Percentiles rank a stretch among this genome's conserved stretches.
Conservation (phyloP, 768 basidiomycete genomes). For the Mrakia gelida region DNA sequence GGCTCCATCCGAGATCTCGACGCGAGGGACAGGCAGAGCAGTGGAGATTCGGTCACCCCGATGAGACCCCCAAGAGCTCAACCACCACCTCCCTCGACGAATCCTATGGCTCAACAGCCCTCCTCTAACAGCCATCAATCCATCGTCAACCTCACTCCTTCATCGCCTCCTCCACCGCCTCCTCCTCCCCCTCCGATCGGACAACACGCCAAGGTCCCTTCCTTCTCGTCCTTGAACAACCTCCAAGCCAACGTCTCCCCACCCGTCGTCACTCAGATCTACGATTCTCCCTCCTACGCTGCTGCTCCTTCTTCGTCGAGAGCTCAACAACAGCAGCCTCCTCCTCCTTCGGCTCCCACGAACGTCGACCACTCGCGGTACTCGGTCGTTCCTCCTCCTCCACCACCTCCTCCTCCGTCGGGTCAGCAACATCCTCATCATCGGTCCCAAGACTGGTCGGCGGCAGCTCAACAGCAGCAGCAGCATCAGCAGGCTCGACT, state of each 20-base stretch:
- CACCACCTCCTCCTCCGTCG: neutral
- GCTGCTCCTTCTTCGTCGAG: neutral
- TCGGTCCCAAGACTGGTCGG: slow-evolving; percentile 6
- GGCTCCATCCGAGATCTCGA: neutral
- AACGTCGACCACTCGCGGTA: neutral
- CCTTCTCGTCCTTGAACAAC: neutral
- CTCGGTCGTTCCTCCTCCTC: neutral
- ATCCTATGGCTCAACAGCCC: neutral
- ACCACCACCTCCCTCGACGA: neutral
- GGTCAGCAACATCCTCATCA: neutral
- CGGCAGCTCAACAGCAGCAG: neutral
- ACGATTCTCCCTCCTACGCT: slow-evolving; percentile 9
- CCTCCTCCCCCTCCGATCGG: neutral
- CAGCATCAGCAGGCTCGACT: neutral
- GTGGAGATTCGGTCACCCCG: neutral
- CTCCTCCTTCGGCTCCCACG: neutral
- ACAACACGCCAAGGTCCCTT: neutral
- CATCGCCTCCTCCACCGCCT: slow-evolving; percentile 2
- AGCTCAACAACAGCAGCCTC: neutral
- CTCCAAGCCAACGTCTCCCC: neutral
- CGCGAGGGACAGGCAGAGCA: neutral
- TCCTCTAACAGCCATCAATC: neutral
- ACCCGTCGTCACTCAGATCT: neutral
- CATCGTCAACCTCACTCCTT: neutral
- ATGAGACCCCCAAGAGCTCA: slow-evolving; percentile 8